Base-by-base conservation (phyloP, 2,329 filamentous ascomycete species). In the Alternaria gansuensis region DNA sequence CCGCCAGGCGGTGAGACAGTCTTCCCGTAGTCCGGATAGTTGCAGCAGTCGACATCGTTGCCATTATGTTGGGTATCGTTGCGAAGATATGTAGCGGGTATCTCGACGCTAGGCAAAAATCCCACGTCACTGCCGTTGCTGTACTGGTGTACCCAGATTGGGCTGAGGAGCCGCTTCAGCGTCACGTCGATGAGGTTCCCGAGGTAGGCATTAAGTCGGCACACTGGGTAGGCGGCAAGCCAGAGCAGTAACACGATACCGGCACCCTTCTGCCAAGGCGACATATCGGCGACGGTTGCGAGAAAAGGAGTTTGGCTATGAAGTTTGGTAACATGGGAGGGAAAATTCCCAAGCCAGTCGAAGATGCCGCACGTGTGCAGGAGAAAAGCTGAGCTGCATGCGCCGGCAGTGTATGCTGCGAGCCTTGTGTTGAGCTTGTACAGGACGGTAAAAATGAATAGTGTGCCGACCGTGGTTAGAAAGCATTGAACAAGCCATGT, bases 141-240 rank as follows among this genome's bases (percentile, higher is more conserved):
- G 26, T 70, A 67, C 17, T 66, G 57, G 7, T 46, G 48, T 6
- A 71, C 3, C 62, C 63, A 69, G 2, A 64, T 49, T 1, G 60
- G 52, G 10, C 54, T 26, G 1, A 69, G 41, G 1, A 68, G 4
- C 2, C 49, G 54, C n/a, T 48, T 28, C 36, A 68, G 23, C 2
- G 34, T 31, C 1, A 23, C 9, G 1, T 44, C 41, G 3, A 65
- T 43, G 9, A 60, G 40, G 1, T 13, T 34, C 2, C 63, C 65
- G 24, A 71, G 50, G 17, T 51, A 63, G 0, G 29, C 53, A 31
- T 65, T 70, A 33, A 71, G 26, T 8, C 55, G 44, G 6, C 60
- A 60, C 2, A 71, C 52, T 1, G 66, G 65, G n/a, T 69, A 66
- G 8, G 69, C 66, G 5, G 59, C 45, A 3, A 65, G 23, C 69